phyloP scores from a whole-genome alignment of 352 stramenopile species.

The Elongisporangium anandrum region DNA sequence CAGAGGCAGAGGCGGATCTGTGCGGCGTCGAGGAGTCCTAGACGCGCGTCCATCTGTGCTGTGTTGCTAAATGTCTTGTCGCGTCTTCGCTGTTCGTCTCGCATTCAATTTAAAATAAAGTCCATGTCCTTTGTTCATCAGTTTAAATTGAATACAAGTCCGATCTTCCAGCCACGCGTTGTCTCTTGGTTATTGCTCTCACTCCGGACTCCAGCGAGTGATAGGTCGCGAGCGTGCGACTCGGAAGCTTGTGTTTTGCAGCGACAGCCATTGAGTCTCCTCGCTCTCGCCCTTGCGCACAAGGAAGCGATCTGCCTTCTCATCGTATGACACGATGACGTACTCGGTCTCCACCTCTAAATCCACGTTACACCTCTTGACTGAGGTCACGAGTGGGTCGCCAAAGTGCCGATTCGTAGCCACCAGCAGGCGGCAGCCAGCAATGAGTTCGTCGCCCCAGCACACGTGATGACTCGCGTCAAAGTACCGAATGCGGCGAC shows the following conservation, averaged over 20 bases:
- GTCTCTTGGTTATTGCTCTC: not conserved
- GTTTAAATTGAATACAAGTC: not conserved
- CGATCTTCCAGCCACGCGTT: not conserved
- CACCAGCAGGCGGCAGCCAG: constrained; percentile 39
- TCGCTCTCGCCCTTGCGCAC: constrained; percentile 42
- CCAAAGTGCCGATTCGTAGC: constrained; percentile 39
- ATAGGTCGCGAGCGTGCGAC: constrained; percentile 27
- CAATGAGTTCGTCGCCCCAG: constrained; percentile 60
- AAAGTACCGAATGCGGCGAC: constrained; percentile 47
- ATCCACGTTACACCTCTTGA: constrained; percentile 28
- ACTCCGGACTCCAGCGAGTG: constrained; percentile 7
- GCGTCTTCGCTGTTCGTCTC: not conserved
- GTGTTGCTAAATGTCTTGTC: not conserved
- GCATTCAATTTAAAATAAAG: not conserved
- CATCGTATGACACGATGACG: constrained; percentile 42
- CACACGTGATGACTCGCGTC: constrained; percentile 56
- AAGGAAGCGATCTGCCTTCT: constrained; percentile 28
- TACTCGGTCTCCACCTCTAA: constrained; percentile 48
- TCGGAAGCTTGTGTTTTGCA: constrained; percentile 44
- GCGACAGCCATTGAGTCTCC: constrained; percentile 40
- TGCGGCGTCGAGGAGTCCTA: not conserved
- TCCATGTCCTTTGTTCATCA: not conserved
- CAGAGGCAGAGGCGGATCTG: not conserved
- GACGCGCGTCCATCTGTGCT: not conserved
- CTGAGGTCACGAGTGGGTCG: constrained; percentile 23